Base-by-base conservation (phyloP, 1,284 basidiomycete genomes). In the Ceratobasidium sp. region DNA sequence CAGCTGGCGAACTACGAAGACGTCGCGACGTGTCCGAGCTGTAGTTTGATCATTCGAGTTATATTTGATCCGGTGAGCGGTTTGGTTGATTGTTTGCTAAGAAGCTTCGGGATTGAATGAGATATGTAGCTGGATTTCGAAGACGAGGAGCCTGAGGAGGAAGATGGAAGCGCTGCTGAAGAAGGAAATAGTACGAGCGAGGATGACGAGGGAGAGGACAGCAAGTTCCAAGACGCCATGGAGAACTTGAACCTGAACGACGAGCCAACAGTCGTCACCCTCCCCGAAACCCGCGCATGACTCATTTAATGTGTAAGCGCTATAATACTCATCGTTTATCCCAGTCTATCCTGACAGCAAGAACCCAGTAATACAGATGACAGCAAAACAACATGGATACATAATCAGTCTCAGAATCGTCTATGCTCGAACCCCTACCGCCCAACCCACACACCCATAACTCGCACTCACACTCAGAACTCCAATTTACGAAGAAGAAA, bases 21-120 rank as follows among this genome's bases (percentile, higher is more conserved):
- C 79, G 90, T 98, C 55, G 97, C 97, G n/a, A 95, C 89, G 69
- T 99, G 97, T 83, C 98, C 97, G 0, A 97, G 95, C 80, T 99
- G 97, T 79, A 96, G 94, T 77, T 84, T 98, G 32, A 88, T 98
- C 61, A 95, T 99, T 71, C 85, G 97, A 73, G 93, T 99, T 47
- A 89, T 99, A 64, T 98, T 92, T 80, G 97, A 99, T 82, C 96
- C 96, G 67, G 96, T 98, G 79, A 80, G 93, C 87, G 41, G 26
- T 38, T 44, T 66, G 16, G 32, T 11, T 1, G 44, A 16, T 28
- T 21, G 50, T n/a, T 1, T 14, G n/a, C n/a, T n/a, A n/a, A n/a
- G 26, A n/a, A 16, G 16, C 28, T 32, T 6, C 52, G 28, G 38
- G 2, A 1, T 26, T 28, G 16, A 44, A 26, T 9, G 2, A 14